Evolutionary conservation across 768 basidiomycete species (phyloP), one percentile per base, ranked within the genome.

Genomic region (Lentinula guzmanii): DNA sequence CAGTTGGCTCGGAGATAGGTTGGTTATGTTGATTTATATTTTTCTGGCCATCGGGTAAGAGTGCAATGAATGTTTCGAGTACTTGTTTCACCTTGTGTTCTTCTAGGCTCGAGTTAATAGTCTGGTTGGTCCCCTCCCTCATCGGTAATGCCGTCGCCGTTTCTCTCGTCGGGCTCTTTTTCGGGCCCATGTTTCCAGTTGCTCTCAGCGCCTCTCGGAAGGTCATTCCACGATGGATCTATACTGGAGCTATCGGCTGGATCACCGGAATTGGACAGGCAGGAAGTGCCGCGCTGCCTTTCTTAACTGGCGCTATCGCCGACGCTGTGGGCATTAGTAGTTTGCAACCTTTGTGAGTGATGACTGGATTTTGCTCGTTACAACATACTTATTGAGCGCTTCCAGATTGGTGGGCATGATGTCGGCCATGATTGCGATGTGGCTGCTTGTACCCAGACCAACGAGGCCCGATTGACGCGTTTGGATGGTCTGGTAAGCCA

Each of bases 161-260:
- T 24, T 79, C 86, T 2, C 65, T 90, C 51, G 72, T 90, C 15
- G 90, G 90, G 16, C 52, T 90, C 8, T 71, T 90, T 24, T 75
- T 92, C n/a, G 90, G 89, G 0, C 89, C 89, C 2, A 83, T 91
- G 75, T 91, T 87, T 67, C 88, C 87, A 1, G 82, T 89, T 48
- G 78, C 83, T 8, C 85, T 93, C 83, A 90, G 88, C 68, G 82
- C 89, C 48, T 75, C 86, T 1, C 81, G 84, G 5, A 79, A 84
- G 1, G 77, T 92, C 57, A 71, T 95, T 8, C 93, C 92, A 5
- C 78, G 78, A 7, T 86, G 86, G 80, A 76, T 94, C 8, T 77
- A 91, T 31, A 82, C 79, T 50, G 83, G 80, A 24, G 79, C 84
- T 10, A 84, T 88, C 39, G 86, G 86, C 8, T 87, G 85, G 86